Base-by-base conservation (phyloP, 2,329 filamentous ascomycete genomes). In the Trichophyton equinum region DNA sequence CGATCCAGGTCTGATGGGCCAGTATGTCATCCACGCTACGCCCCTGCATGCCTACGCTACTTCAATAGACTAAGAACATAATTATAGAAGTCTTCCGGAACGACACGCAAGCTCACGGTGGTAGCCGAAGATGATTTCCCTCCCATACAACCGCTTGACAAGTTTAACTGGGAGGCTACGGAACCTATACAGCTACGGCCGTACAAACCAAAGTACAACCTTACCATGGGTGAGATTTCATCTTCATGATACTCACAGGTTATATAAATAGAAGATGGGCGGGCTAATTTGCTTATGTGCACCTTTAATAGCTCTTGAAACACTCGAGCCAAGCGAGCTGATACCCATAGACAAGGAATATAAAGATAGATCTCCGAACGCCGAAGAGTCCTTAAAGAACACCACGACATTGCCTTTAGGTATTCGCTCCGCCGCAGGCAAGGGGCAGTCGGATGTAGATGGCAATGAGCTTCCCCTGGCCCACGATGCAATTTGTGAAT, bases 261-360 rank as follows among this genome's bases (percentile, higher is more conserved):
- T 57, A 20, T 25, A 36, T 51, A 44, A n/a, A 8, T 40, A 11
- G 22, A 44, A 9, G 9, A 38, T 2, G 2, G 33, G 13, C 22
- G 40, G 13, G 11, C 20, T 57, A 42, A 40, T 44, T 22, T 42
- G 33, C 33, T 38, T 38, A 38, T 13, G 33, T 13, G 4, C 60
- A 62, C 44, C 58, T 38, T 53, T 58, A 51, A 58, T 65, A 84
- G 82, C 76, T 3, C 74, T 85, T 25, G 77, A 82, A 66, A 80
- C 74, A 51, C 75, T 78, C 13, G 68, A 77, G 7, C 68, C 81
- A 0, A 81, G 79, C n/a, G 77, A 82, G 8, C 75, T 85, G 15
- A 72, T 86, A 42, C 75, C 72, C 18, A 80, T 85, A 70, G 83
- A 86, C 71, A 79, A 80, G 44, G 85, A 79, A 6, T 85, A 85